Evolutionary conservation across 805 yeast genomes (phyloP).

Genomic region (Candida piceae): DNA sequence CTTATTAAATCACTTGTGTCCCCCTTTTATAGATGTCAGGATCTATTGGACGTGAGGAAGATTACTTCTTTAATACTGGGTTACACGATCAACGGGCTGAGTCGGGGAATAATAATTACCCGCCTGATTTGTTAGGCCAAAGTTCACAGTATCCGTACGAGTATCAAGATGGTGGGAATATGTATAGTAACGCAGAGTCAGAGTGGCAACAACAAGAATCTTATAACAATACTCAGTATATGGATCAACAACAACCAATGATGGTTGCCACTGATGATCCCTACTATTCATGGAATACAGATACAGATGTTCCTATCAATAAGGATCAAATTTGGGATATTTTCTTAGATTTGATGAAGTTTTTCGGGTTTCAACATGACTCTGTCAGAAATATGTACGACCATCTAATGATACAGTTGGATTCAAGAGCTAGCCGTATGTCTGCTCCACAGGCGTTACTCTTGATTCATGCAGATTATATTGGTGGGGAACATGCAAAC

Average conservation of each 20-base stretch:
- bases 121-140: neutral
- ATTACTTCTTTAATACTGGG: neutral
- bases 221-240: too few relatives aligned
- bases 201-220: too few relatives aligned
- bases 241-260: neutral
- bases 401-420: slow-evolving; percentile 72
- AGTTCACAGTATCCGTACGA: neutral
- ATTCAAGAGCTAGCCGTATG: slow-evolving; percentile 82
- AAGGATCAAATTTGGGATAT: slow-evolving; percentile 56
- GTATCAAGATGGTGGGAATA: neutral
- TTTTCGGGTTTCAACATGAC: slow-evolving; percentile 83
- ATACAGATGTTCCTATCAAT: slow-evolving; percentile 67
- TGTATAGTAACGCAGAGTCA: too few relatives aligned
- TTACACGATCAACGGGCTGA: neutral
- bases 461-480: slow-evolving; percentile 82
- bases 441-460: slow-evolving; percentile 64
- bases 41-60: neutral
- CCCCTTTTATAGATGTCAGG: neutral
- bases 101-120: neutral
- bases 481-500: slow-evolving; percentile 86
- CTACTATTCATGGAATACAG: slow-evolving; percentile 55
- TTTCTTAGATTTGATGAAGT: slow-evolving; percentile 50
- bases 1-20: neutral
- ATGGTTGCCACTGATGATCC: slow-evolving; percentile 31
- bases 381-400: slow-evolving; percentile 77